Conservation (phyloP, 2,329 filamentous ascomycete species). For the Metarhizium anisopliae region DNA sequence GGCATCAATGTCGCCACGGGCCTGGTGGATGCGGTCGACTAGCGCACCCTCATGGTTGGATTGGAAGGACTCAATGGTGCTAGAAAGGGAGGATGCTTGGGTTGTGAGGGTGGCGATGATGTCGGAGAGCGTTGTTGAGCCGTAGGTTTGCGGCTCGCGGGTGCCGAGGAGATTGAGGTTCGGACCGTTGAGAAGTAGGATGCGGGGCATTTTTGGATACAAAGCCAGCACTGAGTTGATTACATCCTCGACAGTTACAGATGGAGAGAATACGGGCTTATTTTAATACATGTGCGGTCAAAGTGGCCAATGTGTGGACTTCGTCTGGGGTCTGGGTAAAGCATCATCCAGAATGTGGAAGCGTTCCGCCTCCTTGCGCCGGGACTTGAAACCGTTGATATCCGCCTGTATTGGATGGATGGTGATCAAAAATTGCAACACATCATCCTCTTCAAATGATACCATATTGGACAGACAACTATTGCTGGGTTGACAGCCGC, state of each 20-base stretch:
- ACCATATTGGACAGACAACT: too few species aligned
- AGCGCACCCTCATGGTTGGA: constrained; percentile 72
- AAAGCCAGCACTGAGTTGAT: too few species aligned
- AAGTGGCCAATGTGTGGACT: not conserved
- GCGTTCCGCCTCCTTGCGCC: not conserved
- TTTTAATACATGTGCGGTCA: not conserved
- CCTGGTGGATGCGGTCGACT: constrained; percentile 63
- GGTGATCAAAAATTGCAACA: not conserved
- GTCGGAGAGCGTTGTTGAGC: constrained; percentile 56
- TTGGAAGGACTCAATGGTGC: constrained; percentile 53
- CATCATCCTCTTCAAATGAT: not conserved
- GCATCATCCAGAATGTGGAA: constrained; percentile 13
- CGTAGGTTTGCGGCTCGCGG: constrained; percentile 66
- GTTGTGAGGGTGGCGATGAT: constrained; percentile 40
- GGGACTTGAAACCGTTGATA: not conserved
- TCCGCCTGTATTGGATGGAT: not conserved
- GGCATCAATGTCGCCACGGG: constrained; percentile 43
- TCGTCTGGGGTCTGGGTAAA: constrained; percentile 12
- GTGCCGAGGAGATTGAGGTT: constrained; percentile 75
- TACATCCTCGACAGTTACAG: too few species aligned
- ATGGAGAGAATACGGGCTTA: not conserved
- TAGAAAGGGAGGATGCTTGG: constrained; percentile 39
- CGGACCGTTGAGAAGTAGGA: constrained; percentile 72
- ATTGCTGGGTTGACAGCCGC: not conserved
- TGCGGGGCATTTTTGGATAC: constrained; percentile 26